Base-by-base conservation (phyloP, 1,284 basidiomycete species). In the Schizophyllum amplum region DNA sequence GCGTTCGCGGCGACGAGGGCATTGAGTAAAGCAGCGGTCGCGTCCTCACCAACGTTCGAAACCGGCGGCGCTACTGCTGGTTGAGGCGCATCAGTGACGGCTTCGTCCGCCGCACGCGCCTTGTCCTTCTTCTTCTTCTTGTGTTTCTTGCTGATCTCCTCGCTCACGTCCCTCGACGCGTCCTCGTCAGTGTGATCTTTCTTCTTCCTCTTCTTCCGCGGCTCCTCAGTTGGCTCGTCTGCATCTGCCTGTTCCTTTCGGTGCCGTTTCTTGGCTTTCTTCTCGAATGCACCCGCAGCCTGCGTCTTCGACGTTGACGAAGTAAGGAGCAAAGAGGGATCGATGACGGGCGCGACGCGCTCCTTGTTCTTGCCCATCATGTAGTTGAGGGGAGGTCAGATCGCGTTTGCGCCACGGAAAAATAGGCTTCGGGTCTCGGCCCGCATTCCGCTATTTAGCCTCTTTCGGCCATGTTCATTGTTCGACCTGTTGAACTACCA, bases 201-300 rank as follows among this genome's bases (percentile, higher is more conserved):
- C 46, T 51, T 46, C 53, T 59, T 60, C 52, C 59, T 62, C 57
- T 63, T 66, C 53, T 63, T 60, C 46, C 68, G 59, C 50, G 33
- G 50, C 24, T 24, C 47, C 13, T 54, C 53, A n/a, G 46, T 52
- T 15, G 20, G 42, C 17, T 42, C 64, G 17, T 64, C 61, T n/a
- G 56, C 58, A 48, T 60, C 64, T 51, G 60, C 59, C 15, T 66
- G 64, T 24, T 71, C 68, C 46, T 71, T 67, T 24, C 61, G 66
- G 51, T 56, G 58, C 17, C 71, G 68, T 59, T 73, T 75, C 61
- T 72, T 74, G 63, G 71, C 75, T 62, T 69, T 75, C 58, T 73
- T 73, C 63, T 71, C 67, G 51, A 65, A 65, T 26, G 59, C 48
- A 22, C 55, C 22, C 24, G 57, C 47, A 26, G 47, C 57, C 49